Conservation (phyloP, 2,329 filamentous ascomycete genomes). For the Fusarium sterilihyphosum region DNA sequence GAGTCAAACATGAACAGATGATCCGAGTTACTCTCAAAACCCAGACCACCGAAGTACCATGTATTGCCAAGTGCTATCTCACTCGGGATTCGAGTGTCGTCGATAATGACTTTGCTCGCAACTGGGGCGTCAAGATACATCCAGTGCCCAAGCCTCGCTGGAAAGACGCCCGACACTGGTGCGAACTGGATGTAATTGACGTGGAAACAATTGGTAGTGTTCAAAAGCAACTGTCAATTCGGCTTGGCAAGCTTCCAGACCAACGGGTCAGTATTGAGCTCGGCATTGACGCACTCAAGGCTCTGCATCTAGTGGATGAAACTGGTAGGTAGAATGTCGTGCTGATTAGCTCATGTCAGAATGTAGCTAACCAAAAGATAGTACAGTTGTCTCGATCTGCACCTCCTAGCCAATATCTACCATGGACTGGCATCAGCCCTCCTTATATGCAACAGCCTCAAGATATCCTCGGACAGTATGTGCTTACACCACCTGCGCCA, state of each 20-base stretch:
- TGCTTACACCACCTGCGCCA: conserved; percentile 2
- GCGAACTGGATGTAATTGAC: conserved; percentile 23
- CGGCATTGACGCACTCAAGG: conserved; percentile 18
- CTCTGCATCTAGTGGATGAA: conserved; percentile 19
- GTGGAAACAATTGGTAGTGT: conserved; percentile 32
- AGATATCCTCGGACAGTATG: not conserved
- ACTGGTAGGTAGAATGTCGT: conserved; percentile 18
- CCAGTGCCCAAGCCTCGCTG: conserved; percentile 18
- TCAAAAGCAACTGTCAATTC: conserved; percentile 8
- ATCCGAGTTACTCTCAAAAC: conserved; percentile 30
- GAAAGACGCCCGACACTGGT: conserved; percentile 20
- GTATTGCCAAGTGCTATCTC: conserved; percentile 30
- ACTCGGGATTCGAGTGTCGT: conserved; percentile 8
- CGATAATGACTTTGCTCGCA: conserved; percentile 25
- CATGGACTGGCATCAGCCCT: not conserved
- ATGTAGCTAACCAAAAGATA: conserved; percentile 1
- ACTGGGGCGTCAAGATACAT: conserved; percentile 3
- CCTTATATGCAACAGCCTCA: conserved; percentile 10
- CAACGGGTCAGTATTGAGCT: conserved; percentile 15
- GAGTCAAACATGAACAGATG: conserved; percentile 29
- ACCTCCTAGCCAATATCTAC: conserved; percentile 24
- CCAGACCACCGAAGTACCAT: conserved; percentile 16
- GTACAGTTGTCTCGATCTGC: conserved; percentile 16
- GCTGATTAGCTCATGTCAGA: not conserved
- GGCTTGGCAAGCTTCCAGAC: conserved; percentile 19